Evolutionary conservation across 2,329 filamentous ascomycete genomes (phyloP).

Genomic region (Fusarium sp.): DNA sequence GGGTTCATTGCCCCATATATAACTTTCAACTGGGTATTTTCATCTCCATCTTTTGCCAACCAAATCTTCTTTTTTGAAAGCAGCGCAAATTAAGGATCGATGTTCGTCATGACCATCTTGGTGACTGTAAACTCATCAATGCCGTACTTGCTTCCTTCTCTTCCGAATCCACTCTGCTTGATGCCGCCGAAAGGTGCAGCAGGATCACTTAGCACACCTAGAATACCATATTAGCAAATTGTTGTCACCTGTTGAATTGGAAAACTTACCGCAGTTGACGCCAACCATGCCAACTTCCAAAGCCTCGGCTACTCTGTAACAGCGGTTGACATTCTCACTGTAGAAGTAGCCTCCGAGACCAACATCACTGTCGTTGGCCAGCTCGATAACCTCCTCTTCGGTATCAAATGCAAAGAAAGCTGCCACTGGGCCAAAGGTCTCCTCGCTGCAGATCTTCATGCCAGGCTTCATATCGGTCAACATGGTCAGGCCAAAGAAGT

Average conservation of each 20-base stretch:
- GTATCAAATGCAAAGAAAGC: conserved; percentile 75
- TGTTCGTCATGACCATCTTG: conserved; percentile 63
- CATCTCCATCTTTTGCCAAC: conserved; percentile 15
- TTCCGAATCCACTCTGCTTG: conserved; percentile 80
- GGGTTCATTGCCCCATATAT: not conserved
- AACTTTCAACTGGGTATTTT: conserved; percentile 36
- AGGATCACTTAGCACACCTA: conserved; percentile 61
- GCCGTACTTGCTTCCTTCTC: conserved; percentile 78
- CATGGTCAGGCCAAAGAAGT: conserved; percentile 77
- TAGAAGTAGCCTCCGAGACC: conserved; percentile 80
- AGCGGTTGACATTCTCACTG: conserved; percentile 56
- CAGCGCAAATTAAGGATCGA: conserved; percentile 32
- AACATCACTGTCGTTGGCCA: conserved; percentile 74
- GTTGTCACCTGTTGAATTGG: no score
- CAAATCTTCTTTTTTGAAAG: conserved; percentile 4
- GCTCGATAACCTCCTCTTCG: conserved; percentile 73
- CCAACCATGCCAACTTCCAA: conserved; percentile 59
- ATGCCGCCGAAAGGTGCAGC: conserved; percentile 76
- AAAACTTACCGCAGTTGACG: conserved; percentile 47
- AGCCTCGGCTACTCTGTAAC: conserved; percentile 57
- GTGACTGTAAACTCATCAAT: conserved; percentile 77
- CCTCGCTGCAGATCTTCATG: conserved; percentile 74
- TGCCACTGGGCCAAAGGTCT: conserved; percentile 79
- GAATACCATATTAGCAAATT: conserved; percentile 26
- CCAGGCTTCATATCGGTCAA: conserved; percentile 73